Evolutionary conservation across 495 filamentous ascomycete species (phyloP).

Genomic region (Hypoxylon fragiforme): DNA sequence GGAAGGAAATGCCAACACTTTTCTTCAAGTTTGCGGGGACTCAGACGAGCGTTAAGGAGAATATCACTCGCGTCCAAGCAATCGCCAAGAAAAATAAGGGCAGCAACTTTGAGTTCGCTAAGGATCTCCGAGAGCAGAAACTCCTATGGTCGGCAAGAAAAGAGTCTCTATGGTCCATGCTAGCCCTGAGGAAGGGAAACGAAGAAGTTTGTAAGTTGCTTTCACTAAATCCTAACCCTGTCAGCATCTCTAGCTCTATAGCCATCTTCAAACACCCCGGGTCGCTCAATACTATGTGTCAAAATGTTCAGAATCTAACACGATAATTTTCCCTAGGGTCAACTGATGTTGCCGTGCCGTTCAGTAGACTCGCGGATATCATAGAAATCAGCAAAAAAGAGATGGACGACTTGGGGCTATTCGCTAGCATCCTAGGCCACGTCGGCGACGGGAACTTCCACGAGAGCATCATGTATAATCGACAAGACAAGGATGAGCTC

Average conservation of each 20-base stretch:
- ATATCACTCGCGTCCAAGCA: conserved; percentile 65
- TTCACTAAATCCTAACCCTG: background rate
- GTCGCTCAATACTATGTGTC: background rate
- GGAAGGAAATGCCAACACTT: conserved; percentile 76
- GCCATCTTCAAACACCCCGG: background rate
- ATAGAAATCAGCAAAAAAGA: conserved; percentile 90
- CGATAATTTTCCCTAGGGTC: conserved; percentile 45
- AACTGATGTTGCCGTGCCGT: conserved; percentile 89
- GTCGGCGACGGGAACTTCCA: conserved; percentile 85
- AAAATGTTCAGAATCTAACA: background rate
- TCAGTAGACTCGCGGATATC: conserved; percentile 83
- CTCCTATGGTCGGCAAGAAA: conserved; percentile 77
- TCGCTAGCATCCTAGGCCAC: conserved; percentile 77
- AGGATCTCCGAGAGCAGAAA: conserved; percentile 66
- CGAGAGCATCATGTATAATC: conserved; percentile 83
- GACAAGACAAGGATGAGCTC: conserved; percentile 64
- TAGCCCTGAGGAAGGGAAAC: conserved; percentile 65
- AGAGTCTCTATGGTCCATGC: conserved; percentile 74
- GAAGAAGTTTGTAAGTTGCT: conserved; percentile 58
- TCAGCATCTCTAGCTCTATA: background rate
- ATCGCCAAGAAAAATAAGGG: conserved; percentile 65
- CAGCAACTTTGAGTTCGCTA: conserved; percentile 74
- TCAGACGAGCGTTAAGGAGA: conserved; percentile 67
- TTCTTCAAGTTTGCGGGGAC: conserved; percentile 87
- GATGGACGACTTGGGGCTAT: conserved; percentile 79